Evolutionary conservation across 768 basidiomycete species (phyloP), one percentile per base, ranked within the genome.

Genomic region (Russula vinacea): DNA sequence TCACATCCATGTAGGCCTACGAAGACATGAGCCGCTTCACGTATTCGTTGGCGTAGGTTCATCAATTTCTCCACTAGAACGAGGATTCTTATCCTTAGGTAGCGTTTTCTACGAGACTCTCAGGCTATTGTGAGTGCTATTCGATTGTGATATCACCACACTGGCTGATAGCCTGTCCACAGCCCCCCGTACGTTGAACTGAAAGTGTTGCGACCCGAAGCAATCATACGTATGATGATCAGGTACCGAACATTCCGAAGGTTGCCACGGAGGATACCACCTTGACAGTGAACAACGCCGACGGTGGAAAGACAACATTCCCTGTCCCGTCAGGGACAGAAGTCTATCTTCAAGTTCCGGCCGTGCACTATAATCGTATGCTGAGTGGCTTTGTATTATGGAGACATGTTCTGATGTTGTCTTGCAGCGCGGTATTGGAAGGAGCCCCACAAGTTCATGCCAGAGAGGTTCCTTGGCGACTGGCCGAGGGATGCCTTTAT

Each of bases 351-450:
- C 71, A 77, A 66, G 72, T 75, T 2, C 68, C 75, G 24, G 82
- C 75, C 11, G 61, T 83, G 33, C 83, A 84, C 65, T 78, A 83
- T 62, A 84, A 84, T 68, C 81, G 82, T 83, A 71, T 17, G 58
- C 29, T 14, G 13, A 14, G 7, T n/a, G 1, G 19, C 16, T 8
- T 24, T 26, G 3, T 26, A 39, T 37, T 22, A 11, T 2, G 3
- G 22, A 7, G 16, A 17, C 5, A 26, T 0, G 50, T 24, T 35
- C 52, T 56, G 39, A 62, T 10, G 33, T 10, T 13, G 33, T 44
- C n/a, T 22, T 37, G 19, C 65, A 84, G 84, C 83, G 32, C 77
- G 78, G 40, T 84, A 84, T 69, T 85, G 84, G 83, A 71, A 80
- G 56, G 77, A 84, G 50, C 83, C 84, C 3, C 65, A 80, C 35